Evolutionary conservation across 495 filamentous ascomycete genomes (phyloP), one percentile per base, ranked within the genome.

Genomic region (Achaetomiella virescens): DNA sequence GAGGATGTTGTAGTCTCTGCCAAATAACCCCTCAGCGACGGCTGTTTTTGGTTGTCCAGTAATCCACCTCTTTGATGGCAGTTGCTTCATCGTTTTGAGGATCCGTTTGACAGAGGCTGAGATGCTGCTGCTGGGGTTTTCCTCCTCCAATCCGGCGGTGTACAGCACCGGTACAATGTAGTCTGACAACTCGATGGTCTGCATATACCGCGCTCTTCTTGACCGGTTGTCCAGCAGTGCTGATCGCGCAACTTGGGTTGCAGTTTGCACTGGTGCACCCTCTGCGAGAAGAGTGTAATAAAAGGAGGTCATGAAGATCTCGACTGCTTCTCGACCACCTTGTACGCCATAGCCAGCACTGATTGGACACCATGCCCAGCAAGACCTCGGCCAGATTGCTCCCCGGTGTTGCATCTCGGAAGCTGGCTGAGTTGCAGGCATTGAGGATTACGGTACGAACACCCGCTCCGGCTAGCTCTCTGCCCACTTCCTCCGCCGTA

Each of bases 401-500:
- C 20, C 47, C 47, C 8, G 47, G 47, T 6, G 29, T 12, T 18
- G 47, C 17, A n/a, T 42, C 38, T 6, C 25, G 25, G 14, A 33
- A 33, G 29, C 25, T 33, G 14, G 47, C 47, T 27, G 47, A 49
- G 47, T 49, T 49, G 47, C 47, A 49, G n/a, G 47, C 47, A 15
- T 49, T 49, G 25, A 49, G 17, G 14, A 49, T 27, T 5, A 36
- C 47, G 6, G 47, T 49, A 2, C 14, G 1, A n/a, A 49, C 27
- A 1, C 27, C 27, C 6, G 47, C 47, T 25, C 2, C 3, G n/a
- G 47, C 25, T 5, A 49, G 47, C 29, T 33, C 29, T 12, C 18
- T 29, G 8, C 25, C 47, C 2, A 49, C n/a, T 12, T 49, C 47
- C 6, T 18, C 29, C 15, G 25, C 47, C 7, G 47, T 33, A 1